Percentiles rank a stretch among this genome's conserved stretches.
Conservation (phyloP, 164 flowering plant genomes). For the Protea cynaroides region DNA sequence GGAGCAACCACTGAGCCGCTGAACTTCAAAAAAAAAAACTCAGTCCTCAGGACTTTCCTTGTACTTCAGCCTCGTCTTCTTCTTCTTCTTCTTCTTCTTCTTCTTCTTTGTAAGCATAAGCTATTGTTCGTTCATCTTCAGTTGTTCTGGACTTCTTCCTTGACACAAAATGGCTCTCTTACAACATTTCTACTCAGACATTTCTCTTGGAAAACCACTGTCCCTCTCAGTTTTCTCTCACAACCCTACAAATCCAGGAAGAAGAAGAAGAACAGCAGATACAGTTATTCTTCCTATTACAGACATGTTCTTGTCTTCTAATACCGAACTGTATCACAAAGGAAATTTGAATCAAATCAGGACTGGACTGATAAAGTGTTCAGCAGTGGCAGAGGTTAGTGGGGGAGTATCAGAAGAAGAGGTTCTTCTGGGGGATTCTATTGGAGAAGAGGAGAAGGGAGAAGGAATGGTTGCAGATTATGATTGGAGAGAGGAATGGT, state of each 20-base stretch:
- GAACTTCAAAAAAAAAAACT: too few species aligned
- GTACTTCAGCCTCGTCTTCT: too few species aligned
- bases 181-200: conserved; percentile 10
- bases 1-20: too few species aligned
- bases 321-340: conserved; percentile 2
- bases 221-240: conserved; percentile 13
- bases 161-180: conserved; percentile 9
- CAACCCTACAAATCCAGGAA: conserved; percentile 9
- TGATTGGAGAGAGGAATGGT: conserved; percentile 96
- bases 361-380: conserved; percentile 7
- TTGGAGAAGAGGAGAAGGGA: conserved; percentile 31
- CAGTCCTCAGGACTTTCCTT: too few species aligned
- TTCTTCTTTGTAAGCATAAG: too few species aligned
- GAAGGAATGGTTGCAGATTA: conserved; percentile 40
- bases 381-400: conserved; percentile 28
- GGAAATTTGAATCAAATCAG: conserved; percentile 1
- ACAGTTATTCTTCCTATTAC: conserved; percentile 10
- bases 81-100: too few species aligned
- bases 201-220: conserved; percentile 13
- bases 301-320: conserved; percentile 2
- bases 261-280: not conserved
- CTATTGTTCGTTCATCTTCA: not conserved
- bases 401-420: conserved; percentile 21
- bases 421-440: conserved; percentile 24
- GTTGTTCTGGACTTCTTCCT: not conserved